These are phyloP conservation scores for Canavalia ensiformis DNA, from an alignment of 306 rosid species.

Conservation along the genomic window DNA sequence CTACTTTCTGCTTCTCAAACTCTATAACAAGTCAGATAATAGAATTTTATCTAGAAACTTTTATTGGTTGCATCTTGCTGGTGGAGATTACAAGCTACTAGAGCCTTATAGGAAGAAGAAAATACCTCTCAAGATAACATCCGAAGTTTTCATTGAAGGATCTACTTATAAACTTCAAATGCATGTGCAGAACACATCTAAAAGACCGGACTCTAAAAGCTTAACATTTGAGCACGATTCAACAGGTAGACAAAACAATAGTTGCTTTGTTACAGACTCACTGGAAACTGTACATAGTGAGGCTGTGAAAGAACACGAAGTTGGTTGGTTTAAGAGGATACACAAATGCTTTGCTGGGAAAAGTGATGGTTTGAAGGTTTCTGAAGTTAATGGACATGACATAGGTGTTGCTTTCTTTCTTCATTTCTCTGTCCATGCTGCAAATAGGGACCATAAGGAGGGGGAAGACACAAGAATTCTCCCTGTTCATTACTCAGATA, in stretches of 20 bases:
- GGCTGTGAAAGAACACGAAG: slow-evolving; percentile 48
- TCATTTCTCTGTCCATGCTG: slow-evolving; percentile 80
- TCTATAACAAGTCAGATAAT: slow-evolving; percentile 64
- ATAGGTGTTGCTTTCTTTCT: slow-evolving; percentile 94
- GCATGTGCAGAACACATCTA: slow-evolving; percentile 75
- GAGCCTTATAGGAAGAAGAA: slow-evolving; percentile 77
- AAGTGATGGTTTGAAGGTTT: slow-evolving; percentile 56
- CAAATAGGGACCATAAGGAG: slow-evolving; percentile 59
- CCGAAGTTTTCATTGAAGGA: slow-evolving; percentile 65
- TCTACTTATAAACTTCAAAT: slow-evolving; percentile 68
- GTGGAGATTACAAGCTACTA: slow-evolving; percentile 85
- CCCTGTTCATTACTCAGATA: slow-evolving; percentile 92
- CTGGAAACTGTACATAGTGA: slow-evolving; percentile 39
- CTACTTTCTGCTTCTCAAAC: slow-evolving; percentile 93
- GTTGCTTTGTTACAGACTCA: slow-evolving; percentile 44
- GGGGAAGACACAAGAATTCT: slow-evolving; percentile 92
- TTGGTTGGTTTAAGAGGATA: slow-evolving; percentile 66
- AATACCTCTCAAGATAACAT: slow-evolving; percentile 82
- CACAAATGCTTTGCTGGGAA: slow-evolving; percentile 52
- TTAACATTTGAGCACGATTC: slow-evolving; percentile 55
- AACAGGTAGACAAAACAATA: slow-evolving; percentile 51
- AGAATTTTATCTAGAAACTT: slow-evolving; percentile 82
- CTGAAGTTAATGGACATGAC: slow-evolving; percentile 67
- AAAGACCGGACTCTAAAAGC: slow-evolving; percentile 57
- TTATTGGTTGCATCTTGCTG: slow-evolving; percentile 86